phyloP scores from a whole-genome alignment of 163 green algal genomes.

The Scenedesmus sp. region DNA sequence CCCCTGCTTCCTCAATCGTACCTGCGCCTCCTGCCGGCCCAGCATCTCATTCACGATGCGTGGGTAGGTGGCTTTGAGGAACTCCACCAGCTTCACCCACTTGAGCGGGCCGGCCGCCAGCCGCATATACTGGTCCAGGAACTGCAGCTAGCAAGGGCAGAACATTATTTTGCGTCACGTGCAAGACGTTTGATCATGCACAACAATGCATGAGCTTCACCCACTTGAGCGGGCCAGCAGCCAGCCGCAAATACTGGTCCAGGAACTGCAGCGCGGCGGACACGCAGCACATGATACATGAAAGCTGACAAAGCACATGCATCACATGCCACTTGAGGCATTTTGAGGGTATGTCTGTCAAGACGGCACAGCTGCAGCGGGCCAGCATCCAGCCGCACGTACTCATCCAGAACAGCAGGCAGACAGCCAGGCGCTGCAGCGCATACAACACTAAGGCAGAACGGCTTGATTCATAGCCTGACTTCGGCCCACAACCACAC shows the following conservation, averaged over 20 bases:
- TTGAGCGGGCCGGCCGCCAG: conserved; percentile 63
- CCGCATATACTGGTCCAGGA: conserved; percentile 58
- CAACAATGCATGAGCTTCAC: not conserved
- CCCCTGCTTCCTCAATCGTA: not conserved
- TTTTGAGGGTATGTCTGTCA: too few relatives aligned
- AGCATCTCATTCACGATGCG: conserved; percentile 34
- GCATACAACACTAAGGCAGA: too few relatives aligned
- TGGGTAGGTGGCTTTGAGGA: conserved; percentile 64
- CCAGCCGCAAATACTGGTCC: conserved; percentile 49
- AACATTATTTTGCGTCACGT: too few relatives aligned
- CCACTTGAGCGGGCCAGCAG: conserved; percentile 56
- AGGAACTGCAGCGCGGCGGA: conserved; percentile 54
- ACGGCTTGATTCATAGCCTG: too few relatives aligned
- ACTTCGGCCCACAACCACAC: too few relatives aligned
- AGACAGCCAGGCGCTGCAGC: too few relatives aligned
- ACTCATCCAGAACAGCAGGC: too few relatives aligned
- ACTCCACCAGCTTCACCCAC: conserved; percentile 66
- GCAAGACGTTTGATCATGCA: too few relatives aligned
- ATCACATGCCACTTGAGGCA: not conserved
- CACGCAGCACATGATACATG: not conserved
- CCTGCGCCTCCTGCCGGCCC: not conserved
- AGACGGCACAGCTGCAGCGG: not conserved
- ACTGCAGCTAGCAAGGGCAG: conserved; percentile 39
- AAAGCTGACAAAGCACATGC: not conserved
- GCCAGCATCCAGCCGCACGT: not conserved